These are phyloP conservation scores for Chaetothyriales sp. DNA, from an alignment of 2,329 filamentous ascomycete species.

Conservation along the genomic window DNA sequence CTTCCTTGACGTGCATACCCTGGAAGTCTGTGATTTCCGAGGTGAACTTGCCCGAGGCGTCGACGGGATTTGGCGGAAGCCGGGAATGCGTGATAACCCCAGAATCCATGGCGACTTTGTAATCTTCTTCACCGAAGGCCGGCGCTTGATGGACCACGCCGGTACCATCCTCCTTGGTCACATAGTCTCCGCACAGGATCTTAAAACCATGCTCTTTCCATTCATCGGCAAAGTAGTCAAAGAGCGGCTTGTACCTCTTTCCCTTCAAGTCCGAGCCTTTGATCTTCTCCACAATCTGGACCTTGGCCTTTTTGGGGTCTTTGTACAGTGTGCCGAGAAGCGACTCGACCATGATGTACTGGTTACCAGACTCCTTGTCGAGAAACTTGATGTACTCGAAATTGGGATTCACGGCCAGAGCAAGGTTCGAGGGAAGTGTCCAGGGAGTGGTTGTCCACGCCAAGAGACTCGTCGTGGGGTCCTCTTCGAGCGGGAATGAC, in stretches of 20 bases:
- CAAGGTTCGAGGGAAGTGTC: slow-evolving; percentile 66
- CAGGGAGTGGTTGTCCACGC: slow-evolving; percentile 77
- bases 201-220: slow-evolving; percentile 69
- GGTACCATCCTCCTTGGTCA: slow-evolving; percentile 71
- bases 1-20: slow-evolving; percentile 73
- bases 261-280: slow-evolving; percentile 67
- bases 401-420: slow-evolving; percentile 58
- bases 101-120: slow-evolving; percentile 57
- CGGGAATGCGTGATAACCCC: slow-evolving; percentile 62
- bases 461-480: slow-evolving; percentile 56
- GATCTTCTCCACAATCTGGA: slow-evolving; percentile 58
- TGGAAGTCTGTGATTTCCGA: slow-evolving; percentile 59
- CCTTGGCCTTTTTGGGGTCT: slow-evolving; percentile 85
- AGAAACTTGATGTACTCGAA: slow-evolving; percentile 71
- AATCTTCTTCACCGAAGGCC: slow-evolving; percentile 85
- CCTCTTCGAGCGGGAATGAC: slow-evolving; percentile 62
- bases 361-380: slow-evolving; percentile 61
- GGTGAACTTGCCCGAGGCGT: slow-evolving; percentile 67
- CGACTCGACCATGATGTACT: slow-evolving; percentile 67
- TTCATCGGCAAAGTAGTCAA: slow-evolving; percentile 69
- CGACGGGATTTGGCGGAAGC: slow-evolving; percentile 67
- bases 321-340: slow-evolving; percentile 69
- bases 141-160: slow-evolving; percentile 82
- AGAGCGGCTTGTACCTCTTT: slow-evolving; percentile 70
- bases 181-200: slow-evolving; percentile 66